Evolutionary conservation across 257 asterid genomes (phyloP).

Genomic region (Phtheirospermum japonicum): DNA sequence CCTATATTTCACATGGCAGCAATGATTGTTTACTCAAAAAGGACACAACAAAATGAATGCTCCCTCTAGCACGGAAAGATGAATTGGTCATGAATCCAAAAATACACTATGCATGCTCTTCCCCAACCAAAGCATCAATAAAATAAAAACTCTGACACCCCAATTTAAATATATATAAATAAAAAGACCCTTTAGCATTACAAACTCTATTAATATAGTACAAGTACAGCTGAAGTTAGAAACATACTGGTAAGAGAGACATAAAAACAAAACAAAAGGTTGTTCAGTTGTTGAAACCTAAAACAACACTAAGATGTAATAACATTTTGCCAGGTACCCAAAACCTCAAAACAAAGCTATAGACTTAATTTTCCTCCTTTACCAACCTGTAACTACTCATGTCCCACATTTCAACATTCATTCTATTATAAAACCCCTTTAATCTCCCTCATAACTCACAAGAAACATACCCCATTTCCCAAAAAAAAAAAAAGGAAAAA

Average conservation of each 20-base stretch:
- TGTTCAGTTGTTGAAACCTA: conserved; percentile 32
- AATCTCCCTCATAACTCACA: not conserved
- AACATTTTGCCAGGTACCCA: conserved; percentile 33
- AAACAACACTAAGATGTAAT: not conserved
- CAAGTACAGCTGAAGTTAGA: conserved; percentile 54
- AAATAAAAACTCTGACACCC: conserved; percentile 17
- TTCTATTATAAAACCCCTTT: conserved; percentile 4
- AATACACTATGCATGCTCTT: conserved; percentile 2
- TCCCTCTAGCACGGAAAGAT: no score
- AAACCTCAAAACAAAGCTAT: conserved; percentile 7
- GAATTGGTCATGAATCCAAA: conserved; percentile 22
- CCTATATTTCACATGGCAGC: conserved; percentile 26
- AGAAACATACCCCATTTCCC: not conserved
- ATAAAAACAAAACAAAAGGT: conserved; percentile 32
- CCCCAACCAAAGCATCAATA: conserved; percentile 17
- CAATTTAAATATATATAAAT: not conserved
- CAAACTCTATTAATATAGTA: conserved; percentile 1
- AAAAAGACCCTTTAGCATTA: not conserved
- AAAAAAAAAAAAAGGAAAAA: not conserved
- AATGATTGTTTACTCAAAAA: conserved; percentile 25
- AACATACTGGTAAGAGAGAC: conserved; percentile 32
- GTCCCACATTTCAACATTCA: conserved; percentile 42
- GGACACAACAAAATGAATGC: conserved; percentile 7
- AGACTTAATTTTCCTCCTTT: conserved; percentile 25
- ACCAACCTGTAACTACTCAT: conserved; percentile 69